phyloP scores from a whole-genome alignment of 225 moss, liverwort and hornwort species.

The Bryoerythrophyllum caledonicum region DNA sequence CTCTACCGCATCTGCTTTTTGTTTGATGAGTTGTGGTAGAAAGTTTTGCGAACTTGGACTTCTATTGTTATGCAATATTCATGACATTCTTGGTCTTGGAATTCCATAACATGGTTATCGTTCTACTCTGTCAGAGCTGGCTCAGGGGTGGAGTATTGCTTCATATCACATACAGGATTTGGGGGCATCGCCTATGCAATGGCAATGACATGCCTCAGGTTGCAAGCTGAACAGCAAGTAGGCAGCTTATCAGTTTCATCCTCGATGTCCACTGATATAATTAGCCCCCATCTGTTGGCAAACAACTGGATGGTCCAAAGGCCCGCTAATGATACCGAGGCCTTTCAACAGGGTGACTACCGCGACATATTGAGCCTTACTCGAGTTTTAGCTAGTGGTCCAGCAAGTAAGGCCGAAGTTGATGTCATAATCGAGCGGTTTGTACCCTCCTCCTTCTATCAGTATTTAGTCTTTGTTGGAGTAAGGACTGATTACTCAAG shows the following conservation, averaged over 20 bases:
- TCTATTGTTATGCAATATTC: background rate
- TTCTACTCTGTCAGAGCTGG: constrained; percentile 56
- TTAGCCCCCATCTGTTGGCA: constrained; percentile 24
- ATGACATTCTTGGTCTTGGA: constrained; percentile 12
- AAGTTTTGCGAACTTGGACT: constrained; percentile 1
- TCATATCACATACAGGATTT: constrained; percentile 96
- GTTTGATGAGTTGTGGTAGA: too few relatives aligned
- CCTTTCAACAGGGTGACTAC: constrained; percentile 90
- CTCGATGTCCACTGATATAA: constrained; percentile 49
- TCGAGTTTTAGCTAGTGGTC: constrained; percentile 90
- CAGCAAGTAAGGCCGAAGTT: constrained; percentile 93
- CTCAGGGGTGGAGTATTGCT: constrained; percentile 82
- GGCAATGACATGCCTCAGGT: constrained; percentile 96
- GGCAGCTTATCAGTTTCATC: constrained; percentile 71
- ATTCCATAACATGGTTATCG: constrained; percentile 6
- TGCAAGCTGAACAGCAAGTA: constrained; percentile 82
- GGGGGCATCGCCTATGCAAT: constrained; percentile 99
- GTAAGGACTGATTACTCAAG: background rate
- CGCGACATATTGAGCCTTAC: constrained; percentile 92
- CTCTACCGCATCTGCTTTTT: too few relatives aligned
- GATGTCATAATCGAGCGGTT: constrained; percentile 89
- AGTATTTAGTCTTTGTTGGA: constrained; percentile 1
- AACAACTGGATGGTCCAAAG: constrained; percentile 58
- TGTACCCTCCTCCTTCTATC: constrained; percentile 16
- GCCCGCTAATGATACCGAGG: constrained; percentile 70